Base-by-base conservation (phyloP, 345 rosid genomes). In the Citrus medica region DNA sequence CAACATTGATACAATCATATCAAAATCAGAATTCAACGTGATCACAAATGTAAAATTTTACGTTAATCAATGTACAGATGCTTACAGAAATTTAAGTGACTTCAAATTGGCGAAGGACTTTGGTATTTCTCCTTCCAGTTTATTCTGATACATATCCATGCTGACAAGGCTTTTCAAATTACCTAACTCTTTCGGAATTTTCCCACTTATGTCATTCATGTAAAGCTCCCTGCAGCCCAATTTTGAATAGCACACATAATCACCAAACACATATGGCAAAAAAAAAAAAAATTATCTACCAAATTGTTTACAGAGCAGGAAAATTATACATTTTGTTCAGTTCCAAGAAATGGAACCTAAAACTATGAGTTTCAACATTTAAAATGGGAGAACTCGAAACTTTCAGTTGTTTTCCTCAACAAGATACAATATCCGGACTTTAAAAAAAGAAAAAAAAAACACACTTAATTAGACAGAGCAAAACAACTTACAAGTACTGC, bases 71-170 rank as follows among this genome's bases (percentile, higher is more conserved):
- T 67, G 62, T 48, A 19, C 70, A 51, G 42, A 62, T 71, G 62
- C 92, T 87, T 85, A 91, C 95, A 91, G 87, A 80, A 90, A 91
- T 88, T 81, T 85, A 67, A 90, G 88, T 28, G 93, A 90, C 81
- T 90, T 87, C 85, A 90, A 76, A 37, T 86, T 87, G 83, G 89
- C 80, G 32, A 91, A 85, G 51, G 92, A 84, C 79, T 86, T 88
- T 40, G 95, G 93, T n/a, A 91, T 90, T 72, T 69, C 48, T 67
- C 95, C 95, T 69, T 87, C 88, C 40, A 90, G 86, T 68, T 65
- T 79, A 81, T 91, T 91, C 17, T 69, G 85, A 67, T 84, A 90
- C 80, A 91, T 33, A 81, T 91, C 93, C 89, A 91, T 77, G 84
- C 93, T 88, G 37, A 90, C 79, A 70, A 91, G 91, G 77, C 81